Conservation (phyloP, 257 asterid genomes). For the Prunella vulgaris region DNA sequence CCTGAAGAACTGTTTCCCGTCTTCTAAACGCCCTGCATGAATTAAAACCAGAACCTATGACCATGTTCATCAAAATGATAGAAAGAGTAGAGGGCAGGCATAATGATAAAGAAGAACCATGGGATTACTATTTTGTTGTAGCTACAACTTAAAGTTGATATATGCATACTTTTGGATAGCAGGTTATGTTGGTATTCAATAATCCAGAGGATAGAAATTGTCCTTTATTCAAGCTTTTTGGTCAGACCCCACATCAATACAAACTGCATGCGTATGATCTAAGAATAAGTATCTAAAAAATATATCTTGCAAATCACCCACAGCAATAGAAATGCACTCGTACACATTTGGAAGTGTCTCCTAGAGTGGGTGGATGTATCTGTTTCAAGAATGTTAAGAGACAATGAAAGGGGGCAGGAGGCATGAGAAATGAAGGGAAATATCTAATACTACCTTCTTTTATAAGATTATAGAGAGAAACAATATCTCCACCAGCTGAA, state of each 20-base stretch:
- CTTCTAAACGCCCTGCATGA: slow-evolving; percentile 73
- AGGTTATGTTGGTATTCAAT: neutral
- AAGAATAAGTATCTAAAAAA: neutral
- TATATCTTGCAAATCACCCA: neutral
- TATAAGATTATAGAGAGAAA: slow-evolving; percentile 50
- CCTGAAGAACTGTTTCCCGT: slow-evolving; percentile 66
- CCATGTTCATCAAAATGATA: slow-evolving; percentile 14
- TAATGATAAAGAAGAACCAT: neutral
- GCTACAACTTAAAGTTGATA: neutral
- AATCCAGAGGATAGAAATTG: neutral
- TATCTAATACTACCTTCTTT: slow-evolving; percentile 43
- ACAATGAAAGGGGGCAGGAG: neutral
- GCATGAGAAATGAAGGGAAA: neutral
- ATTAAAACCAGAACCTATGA: slow-evolving; percentile 19
- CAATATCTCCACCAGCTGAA: slow-evolving; percentile 95
- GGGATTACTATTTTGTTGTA: neutral
- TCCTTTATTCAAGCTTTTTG: neutral
- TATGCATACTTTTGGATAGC: neutral
- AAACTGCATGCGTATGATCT: neutral
- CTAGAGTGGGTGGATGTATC: neutral
- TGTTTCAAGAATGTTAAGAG: neutral
- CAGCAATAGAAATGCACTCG: neutral
- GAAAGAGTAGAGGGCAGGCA: slow-evolving; percentile 9
- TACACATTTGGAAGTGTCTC: neutral
- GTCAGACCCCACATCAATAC: neutral